Conservation (phyloP, 768 basidiomycete species). For the Gloeostereum incarnatum region DNA sequence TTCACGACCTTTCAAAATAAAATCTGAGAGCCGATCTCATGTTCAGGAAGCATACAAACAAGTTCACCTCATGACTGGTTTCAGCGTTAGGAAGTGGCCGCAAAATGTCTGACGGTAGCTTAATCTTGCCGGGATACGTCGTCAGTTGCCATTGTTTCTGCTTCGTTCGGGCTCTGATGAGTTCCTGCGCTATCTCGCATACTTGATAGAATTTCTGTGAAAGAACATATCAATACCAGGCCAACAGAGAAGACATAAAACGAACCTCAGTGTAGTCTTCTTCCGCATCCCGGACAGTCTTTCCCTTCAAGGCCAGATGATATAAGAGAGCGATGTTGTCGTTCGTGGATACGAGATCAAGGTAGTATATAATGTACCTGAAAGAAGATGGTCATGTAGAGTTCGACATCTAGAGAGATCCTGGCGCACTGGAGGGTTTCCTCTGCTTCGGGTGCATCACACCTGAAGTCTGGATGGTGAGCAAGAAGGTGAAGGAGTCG, state of each 20-base stretch:
- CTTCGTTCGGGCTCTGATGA: conserved; percentile 66
- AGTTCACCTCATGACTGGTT: conserved; percentile 48
- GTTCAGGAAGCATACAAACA: neutral
- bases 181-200: conserved; percentile 82
- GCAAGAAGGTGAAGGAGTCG: conserved; percentile 82
- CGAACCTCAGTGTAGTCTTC: conserved; percentile 62
- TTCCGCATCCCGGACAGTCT: conserved; percentile 78
- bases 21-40: neutral
- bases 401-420: no score
- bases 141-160: conserved; percentile 62
- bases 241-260: neutral
- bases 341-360: conserved; percentile 64
- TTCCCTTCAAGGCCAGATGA: conserved; percentile 71
- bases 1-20: conserved; percentile 47
- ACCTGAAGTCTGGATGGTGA: conserved; percentile 95
- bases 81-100: conserved; percentile 59
- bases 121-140: conserved; percentile 74
- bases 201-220: conserved; percentile 77
- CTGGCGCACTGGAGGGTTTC: no score
- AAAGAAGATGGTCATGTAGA: no score
- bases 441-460: no score
- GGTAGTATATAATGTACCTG: conserved; percentile 87
- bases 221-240: neutral
- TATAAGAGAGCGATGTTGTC: conserved; percentile 84
- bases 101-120: conserved; percentile 77